phyloP scores from a whole-genome alignment of 2,329 filamentous ascomycete genomes.

The Diplodia mutila region DNA sequence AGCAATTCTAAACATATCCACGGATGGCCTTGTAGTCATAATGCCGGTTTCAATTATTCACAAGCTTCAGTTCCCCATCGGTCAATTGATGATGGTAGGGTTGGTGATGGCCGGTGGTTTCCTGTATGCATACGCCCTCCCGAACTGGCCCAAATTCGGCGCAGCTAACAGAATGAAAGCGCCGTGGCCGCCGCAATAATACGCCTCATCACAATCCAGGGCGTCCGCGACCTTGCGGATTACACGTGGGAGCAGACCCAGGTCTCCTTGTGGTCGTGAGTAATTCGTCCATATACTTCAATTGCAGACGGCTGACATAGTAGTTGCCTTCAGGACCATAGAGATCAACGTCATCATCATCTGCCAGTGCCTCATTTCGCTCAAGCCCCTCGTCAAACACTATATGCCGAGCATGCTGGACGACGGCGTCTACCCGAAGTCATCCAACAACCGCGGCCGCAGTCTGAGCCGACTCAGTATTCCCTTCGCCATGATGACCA shows the following conservation, averaged over 20 bases:
- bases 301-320: background rate
- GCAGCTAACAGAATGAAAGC: background rate
- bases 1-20: background rate
- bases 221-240: background rate
- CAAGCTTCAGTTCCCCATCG: background rate
- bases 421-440: slow-evolving; percentile 34
- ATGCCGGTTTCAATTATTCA: background rate
- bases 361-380: slow-evolving; percentile 79
- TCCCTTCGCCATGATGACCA: background rate
- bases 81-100: background rate
- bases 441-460: background rate
- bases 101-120: background rate
- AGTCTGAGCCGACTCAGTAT: slow-evolving; percentile 1
- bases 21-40: background rate
- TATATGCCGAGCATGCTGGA: slow-evolving; percentile 57
- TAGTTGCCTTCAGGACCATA: slow-evolving; percentile 50
- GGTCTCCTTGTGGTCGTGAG: slow-evolving; percentile 6
- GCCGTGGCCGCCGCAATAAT: background rate
- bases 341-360: slow-evolving; percentile 86
- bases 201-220: background rate
- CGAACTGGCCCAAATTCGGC: background rate
- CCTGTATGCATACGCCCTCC: background rate
- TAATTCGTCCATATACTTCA: background rate
- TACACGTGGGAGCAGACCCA: slow-evolving; percentile 11
- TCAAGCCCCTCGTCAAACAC: slow-evolving; percentile 76